Evolutionary conservation across 208 protist species (phyloP).

Genomic region (Trypanosoma congolense): DNA sequence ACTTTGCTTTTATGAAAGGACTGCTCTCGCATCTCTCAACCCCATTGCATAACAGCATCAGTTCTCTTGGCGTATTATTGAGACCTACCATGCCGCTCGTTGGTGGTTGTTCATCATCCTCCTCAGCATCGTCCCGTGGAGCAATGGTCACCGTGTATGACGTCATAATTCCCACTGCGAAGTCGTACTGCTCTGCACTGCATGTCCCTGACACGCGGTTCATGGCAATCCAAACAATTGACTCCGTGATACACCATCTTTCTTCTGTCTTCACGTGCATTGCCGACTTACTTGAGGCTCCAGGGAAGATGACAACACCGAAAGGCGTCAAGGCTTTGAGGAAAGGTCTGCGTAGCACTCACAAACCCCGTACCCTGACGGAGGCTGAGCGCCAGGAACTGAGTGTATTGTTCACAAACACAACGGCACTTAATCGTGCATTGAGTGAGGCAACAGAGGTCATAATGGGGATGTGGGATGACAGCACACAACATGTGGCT

Average conservation of each 20-base stretch:
- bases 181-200: constrained; percentile 43
- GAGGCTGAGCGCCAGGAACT: constrained; percentile 2
- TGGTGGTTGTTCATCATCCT: not conserved
- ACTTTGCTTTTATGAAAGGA: constrained; percentile 81
- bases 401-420: constrained; percentile 28
- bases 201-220: constrained; percentile 82
- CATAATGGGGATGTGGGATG: constrained; percentile 86
- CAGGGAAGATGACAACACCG: too few species aligned
- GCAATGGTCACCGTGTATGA: constrained; percentile 44
- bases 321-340: too few species aligned
- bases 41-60: constrained; percentile 35
- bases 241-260: constrained; percentile 79
- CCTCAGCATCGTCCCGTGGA: too few species aligned
- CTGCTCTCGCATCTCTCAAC: constrained; percentile 73
- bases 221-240: constrained; percentile 87
- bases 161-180: constrained; percentile 56
- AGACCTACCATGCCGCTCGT: constrained; percentile 3
- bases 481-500: constrained; percentile 80
- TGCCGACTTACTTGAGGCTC: constrained; percentile 10
- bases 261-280: constrained; percentile 31
- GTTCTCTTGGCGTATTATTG: constrained; percentile 44
- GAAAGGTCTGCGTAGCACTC: constrained; percentile 1
- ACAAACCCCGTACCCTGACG: not conserved
- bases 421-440: constrained; percentile 29
- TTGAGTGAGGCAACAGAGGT: constrained; percentile 60